Percentiles rank a stretch among this genome's conserved stretches.
phyloP scores from a whole-genome alignment of 352 stramenopile genomes.

The Phytophthora colocasiae region DNA sequence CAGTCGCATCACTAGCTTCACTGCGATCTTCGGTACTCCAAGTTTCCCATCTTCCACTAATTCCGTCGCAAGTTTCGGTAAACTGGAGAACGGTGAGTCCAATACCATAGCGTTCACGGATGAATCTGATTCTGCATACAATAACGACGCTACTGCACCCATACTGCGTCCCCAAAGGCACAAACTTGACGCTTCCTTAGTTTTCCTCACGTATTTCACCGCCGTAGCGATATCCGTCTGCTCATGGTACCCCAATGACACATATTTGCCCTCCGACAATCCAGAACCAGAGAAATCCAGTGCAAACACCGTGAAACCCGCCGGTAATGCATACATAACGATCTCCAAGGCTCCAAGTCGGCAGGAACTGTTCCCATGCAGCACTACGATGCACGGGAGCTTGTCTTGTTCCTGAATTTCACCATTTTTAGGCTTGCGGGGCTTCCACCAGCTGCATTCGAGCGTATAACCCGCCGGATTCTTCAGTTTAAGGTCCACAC shows the following conservation, averaged over 20 bases:
- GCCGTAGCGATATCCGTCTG: slow-evolving; percentile 75
- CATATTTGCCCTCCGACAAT: slow-evolving; percentile 83
- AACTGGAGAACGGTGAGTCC: slow-evolving; percentile 84
- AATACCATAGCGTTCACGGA: slow-evolving; percentile 83
- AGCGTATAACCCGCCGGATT: slow-evolving; percentile 76
- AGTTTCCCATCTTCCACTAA: slow-evolving; percentile 86
- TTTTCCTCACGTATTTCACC: slow-evolving; percentile 71
- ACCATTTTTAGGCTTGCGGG: slow-evolving; percentile 28
- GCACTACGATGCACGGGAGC: slow-evolving; percentile 77
- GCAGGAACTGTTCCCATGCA: slow-evolving; percentile 88
- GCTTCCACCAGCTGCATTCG: slow-evolving; percentile 91
- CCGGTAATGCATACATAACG: slow-evolving; percentile 75
- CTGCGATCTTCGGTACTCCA: slow-evolving; percentile 79
- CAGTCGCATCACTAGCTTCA: slow-evolving; percentile 84
- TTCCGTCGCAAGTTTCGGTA: slow-evolving; percentile 74
- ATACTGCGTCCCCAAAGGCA: slow-evolving; percentile 84
- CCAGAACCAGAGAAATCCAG: slow-evolving; percentile 84
- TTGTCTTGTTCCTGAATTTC: slow-evolving; percentile 36
- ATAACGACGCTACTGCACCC: slow-evolving; percentile 75
- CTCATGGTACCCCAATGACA: slow-evolving; percentile 85
- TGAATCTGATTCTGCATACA: slow-evolving; percentile 67
- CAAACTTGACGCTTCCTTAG: slow-evolving; percentile 60
- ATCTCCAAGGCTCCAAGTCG: slow-evolving; percentile 77
- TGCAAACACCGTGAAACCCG: slow-evolving; percentile 85
- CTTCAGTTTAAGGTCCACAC: slow-evolving; percentile 78